Evolutionary conservation across 495 filamentous ascomycete genomes (phyloP), one percentile per base, ranked within the genome.

Genomic region (Penicillium paxilli): DNA sequence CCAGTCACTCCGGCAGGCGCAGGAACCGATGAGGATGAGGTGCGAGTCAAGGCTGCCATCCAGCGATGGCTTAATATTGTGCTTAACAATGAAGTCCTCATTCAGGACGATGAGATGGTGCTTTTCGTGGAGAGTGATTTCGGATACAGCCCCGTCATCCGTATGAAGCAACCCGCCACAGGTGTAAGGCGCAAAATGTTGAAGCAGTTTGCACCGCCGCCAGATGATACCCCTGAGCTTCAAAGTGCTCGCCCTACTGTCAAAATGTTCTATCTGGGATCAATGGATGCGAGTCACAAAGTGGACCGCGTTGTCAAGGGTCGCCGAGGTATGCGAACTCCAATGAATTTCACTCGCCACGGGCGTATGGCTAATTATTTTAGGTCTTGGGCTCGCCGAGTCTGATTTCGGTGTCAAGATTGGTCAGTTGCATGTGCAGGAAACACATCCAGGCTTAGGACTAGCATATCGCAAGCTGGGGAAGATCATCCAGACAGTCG

Each of bases 101-200:
- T 94, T 70, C 83, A 90, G 28, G 95, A 99, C 68, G 92, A 96
- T 53, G 95, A 99, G 69, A 90, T 98, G 81, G 85, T 96, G 5
- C 83, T 97, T 33, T 99, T 99, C 55, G 92, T 98, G 20, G 95
- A 99, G 68, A 94, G 91, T 61, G 95, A 99, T 70, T 96, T 96
- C 69, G 95, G 95, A 20, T 99, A 99, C 67, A 96, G 91, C 62
- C 95, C 95, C 5, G 88, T 98, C 55, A 86, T 98, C 17, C 85
- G 91, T 61, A 88, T 91, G 79, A 96, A 96, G 75, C 95, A 99
- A 71, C 95, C 95, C 5, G 95, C 95, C 14, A 99, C 95, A 0
- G 95, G 95, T 33, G 91, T 98, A 51, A 84, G 93, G 37, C 84
- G 95, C 59, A 94, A 95, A 73, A 85, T 97, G 37, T 80, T 99